Evolutionary conservation across 306 rosid genomes (phyloP), one percentile per base, ranked within the genome.

Genomic region (Quercus parvula): DNA sequence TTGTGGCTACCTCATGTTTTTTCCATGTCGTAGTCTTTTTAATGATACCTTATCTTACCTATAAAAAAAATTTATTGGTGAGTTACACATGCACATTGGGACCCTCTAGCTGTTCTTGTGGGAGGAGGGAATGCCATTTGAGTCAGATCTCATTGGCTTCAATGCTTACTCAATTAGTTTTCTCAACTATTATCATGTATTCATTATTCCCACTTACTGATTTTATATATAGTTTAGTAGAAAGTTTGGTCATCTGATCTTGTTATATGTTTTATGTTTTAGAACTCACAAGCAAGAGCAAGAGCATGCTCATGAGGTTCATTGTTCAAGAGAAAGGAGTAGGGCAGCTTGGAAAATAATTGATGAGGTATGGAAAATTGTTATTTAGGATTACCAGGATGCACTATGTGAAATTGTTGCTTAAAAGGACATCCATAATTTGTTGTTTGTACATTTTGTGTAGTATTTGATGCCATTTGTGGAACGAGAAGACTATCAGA

Each of bases 261-360:
- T 73, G 57, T 38, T 59, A 18, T 67, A 20, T 33, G 73, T 80
- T 59, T 56, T 73, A 19, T 77, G 70, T 78, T 41, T 41, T 83
- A 92, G 94, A 82, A 51, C 73, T 64, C 84, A 75, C 46, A 67
- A 81, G 51, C 79, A 82, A 56, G 89, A 88, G 80, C 79, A 81
- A 56, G 90, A 88, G 81, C 85, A 83, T 79, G 84, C 68, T 83
- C 86, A 70, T 22, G 96, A 88, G 85, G 89, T 92, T 51, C 97
- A 82, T 75, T 95, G 99, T 84, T 95, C 99, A 56, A 85, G 99
- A 84, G 96, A 91, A 78, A 93, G 99, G 84, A 95, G 97, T 66
- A 86, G 91, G 85, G 88, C 86, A 52, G 97, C 97, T 11, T 78
- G 90, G 97, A 84, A 90, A 83, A 84, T 91, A 57, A 86, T 89